phyloP scores from a whole-genome alignment of 2,329 filamentous ascomycete species.

The Pseudohalonectria lignicola region DNA sequence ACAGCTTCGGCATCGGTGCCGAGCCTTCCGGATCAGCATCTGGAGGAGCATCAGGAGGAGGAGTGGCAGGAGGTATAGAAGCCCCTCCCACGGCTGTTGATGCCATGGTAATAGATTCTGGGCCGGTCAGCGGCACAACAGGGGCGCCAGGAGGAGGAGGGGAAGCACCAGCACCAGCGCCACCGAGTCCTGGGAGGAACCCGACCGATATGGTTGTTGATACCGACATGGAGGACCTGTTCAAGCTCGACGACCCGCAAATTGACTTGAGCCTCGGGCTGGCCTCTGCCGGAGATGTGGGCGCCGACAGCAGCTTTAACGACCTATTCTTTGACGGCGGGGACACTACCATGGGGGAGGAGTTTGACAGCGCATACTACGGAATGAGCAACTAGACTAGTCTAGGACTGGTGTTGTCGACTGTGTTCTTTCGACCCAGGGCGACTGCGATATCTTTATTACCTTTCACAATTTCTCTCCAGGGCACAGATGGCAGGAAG shows the following conservation, averaged over 20 bases:
- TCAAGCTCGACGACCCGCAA: slow-evolving; percentile 29
- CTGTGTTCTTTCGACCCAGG: too few relatives aligned
- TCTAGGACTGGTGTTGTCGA: too few relatives aligned
- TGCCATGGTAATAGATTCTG: too few relatives aligned
- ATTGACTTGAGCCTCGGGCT: slow-evolving; percentile 27
- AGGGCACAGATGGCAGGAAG: not conserved
- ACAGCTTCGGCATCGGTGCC: slow-evolving; percentile 4
- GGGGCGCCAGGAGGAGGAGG: too few relatives aligned
- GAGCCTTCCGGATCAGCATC: too few relatives aligned
- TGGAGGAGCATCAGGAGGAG: too few relatives aligned
- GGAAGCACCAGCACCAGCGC: not conserved
- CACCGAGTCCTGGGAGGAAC: slow-evolving; percentile 5
- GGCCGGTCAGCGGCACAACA: too few relatives aligned
- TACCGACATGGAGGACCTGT: slow-evolving; percentile 32
- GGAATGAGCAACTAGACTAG: too few relatives aligned
- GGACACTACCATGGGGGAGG: slow-evolving; percentile 31
- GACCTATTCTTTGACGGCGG: slow-evolving; percentile 35
- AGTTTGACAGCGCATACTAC: slow-evolving; percentile 37
- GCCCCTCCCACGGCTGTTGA: slow-evolving; percentile 1
- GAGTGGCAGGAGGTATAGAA: too few relatives aligned
- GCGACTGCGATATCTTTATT: too few relatives aligned
- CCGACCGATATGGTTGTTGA: slow-evolving; percentile 9
- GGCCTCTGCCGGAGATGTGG: slow-evolving; percentile 25
- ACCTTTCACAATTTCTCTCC: too few relatives aligned
- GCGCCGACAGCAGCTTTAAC: slow-evolving; percentile 31